phyloP scores from a whole-genome alignment of 2,329 filamentous ascomycete species.

The Ascochyta fabae region DNA sequence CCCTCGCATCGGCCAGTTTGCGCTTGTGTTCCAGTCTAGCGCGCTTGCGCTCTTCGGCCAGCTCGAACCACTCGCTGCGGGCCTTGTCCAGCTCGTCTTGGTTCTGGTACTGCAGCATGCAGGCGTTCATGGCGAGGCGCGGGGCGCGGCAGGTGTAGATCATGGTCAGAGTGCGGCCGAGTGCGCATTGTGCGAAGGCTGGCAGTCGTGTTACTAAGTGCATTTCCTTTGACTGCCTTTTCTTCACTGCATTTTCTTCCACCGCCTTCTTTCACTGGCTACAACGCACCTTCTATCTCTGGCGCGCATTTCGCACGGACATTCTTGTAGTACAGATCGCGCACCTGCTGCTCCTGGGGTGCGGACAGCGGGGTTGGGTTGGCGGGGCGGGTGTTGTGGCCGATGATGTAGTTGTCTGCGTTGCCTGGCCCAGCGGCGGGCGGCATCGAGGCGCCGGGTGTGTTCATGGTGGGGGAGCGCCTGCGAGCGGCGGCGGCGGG shows the following conservation, averaged over 20 bases:
- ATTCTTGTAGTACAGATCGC: conserved; percentile 79
- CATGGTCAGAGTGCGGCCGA: conserved; percentile 83
- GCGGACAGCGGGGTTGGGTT: conserved; percentile 75
- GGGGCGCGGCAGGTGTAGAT: conserved; percentile 84
- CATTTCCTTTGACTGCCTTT: no score
- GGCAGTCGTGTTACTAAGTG: neutral
- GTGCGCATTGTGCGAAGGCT: conserved; percentile 93
- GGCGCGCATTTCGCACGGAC: conserved; percentile 81
- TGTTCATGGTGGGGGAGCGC: conserved; percentile 2
- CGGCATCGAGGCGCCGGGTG: conserved; percentile 13
- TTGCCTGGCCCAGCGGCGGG: conserved; percentile 1
- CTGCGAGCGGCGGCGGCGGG: neutral
- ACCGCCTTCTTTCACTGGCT: no score
- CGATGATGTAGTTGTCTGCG: conserved; percentile 29
- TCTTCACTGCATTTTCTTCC: no score
- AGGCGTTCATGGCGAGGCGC: conserved; percentile 87
- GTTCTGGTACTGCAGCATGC: conserved; percentile 88
- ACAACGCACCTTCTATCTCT: conserved; percentile 55
- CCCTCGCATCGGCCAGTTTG: conserved; percentile 54
- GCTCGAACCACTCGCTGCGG: conserved; percentile 90
- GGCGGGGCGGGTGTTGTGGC: conserved; percentile 29
- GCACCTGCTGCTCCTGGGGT: conserved; percentile 69
- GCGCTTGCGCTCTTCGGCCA: conserved; percentile 71
- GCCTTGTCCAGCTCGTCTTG: conserved; percentile 85
- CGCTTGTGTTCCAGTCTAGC: conserved; percentile 66